phyloP scores from a whole-genome alignment of 164 flowering plant genomes.

The Tetracentron sinense region DNA sequence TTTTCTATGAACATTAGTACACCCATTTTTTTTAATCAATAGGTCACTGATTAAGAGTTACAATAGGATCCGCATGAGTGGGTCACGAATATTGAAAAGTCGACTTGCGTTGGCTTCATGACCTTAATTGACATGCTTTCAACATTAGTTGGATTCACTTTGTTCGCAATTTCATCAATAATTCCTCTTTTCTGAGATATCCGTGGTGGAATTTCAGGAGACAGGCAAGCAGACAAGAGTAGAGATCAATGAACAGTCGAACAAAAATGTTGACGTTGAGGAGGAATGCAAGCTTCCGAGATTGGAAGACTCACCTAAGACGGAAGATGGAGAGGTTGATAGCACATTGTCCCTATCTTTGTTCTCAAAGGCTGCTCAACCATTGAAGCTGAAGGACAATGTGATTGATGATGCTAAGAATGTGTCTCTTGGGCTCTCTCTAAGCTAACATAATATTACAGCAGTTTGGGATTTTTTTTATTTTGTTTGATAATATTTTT shows the following conservation, averaged over 20 bases:
- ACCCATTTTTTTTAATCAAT: too few relatives aligned
- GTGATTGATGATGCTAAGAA: constrained; percentile 7
- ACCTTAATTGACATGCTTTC: too few relatives aligned
- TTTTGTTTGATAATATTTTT: too few relatives aligned
- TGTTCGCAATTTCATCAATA: neutral
- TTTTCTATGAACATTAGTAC: too few relatives aligned
- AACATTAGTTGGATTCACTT: too few relatives aligned
- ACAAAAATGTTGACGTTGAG: neutral
- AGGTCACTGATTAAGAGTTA: too few relatives aligned
- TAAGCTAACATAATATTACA: neutral
- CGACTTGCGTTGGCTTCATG: too few relatives aligned
- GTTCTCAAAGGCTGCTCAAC: constrained; percentile 3
- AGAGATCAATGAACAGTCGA: constrained; percentile 5
- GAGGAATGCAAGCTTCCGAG: neutral
- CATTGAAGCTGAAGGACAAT: constrained; percentile 9
- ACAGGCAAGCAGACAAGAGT: neutral
- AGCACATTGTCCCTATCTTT: constrained; percentile 10
- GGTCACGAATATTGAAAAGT: too few relatives aligned
- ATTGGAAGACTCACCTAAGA: neutral
- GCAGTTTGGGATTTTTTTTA: too few relatives aligned
- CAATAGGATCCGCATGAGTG: too few relatives aligned
- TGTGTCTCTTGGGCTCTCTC: constrained; percentile 5
- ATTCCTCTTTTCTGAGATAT: neutral
- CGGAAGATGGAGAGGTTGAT: constrained; percentile 6
- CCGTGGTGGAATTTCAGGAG: constrained; percentile 8